Evolutionary conservation across 176 grass and related monocot species (phyloP).

Genomic region (Aegilops umbellulata): DNA sequence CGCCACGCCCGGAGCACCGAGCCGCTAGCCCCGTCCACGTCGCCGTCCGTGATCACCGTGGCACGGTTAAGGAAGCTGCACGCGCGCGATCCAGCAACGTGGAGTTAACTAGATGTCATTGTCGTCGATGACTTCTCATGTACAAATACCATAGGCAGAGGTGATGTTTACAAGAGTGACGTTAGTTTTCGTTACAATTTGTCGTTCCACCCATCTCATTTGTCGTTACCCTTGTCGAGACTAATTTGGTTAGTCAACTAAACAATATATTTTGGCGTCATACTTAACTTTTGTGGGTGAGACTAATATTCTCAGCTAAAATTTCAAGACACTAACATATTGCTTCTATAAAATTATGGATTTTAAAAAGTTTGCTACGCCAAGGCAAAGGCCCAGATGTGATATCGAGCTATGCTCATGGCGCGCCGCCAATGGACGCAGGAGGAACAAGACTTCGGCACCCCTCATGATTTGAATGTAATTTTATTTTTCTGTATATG

Average conservation of each 20-base stretch:
- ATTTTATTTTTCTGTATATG: too few species aligned
- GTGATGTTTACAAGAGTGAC: too few species aligned
- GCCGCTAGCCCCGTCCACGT: not conserved
- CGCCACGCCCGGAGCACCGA: constrained; percentile 34
- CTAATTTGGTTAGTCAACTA: too few species aligned
- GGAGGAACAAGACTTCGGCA: too few species aligned
- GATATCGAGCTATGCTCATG: too few species aligned
- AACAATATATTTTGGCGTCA: not conserved
- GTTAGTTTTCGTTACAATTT: not conserved
- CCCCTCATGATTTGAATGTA: too few species aligned
- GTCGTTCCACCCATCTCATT: too few species aligned
- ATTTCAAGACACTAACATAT: not conserved
- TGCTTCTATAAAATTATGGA: not conserved
- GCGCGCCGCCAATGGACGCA: too few species aligned
- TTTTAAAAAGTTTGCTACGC: too few species aligned
- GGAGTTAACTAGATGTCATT: not conserved
- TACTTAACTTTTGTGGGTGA: not conserved
- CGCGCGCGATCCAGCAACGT: not conserved
- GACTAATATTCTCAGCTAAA: not conserved
- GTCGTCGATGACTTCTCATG: not conserved
- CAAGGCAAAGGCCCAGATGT: too few species aligned
- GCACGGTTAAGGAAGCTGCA: constrained; percentile 63
- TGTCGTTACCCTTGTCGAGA: not conserved
- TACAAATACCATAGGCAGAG: too few species aligned
- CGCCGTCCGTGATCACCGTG: constrained; percentile 48